A percentile compares a stretch with the other conserved stretches of the same genome.
Evolutionary conservation across 2,329 filamentous ascomycete species (phyloP).

Genomic region (Hirsutella minnesotensis): DNA sequence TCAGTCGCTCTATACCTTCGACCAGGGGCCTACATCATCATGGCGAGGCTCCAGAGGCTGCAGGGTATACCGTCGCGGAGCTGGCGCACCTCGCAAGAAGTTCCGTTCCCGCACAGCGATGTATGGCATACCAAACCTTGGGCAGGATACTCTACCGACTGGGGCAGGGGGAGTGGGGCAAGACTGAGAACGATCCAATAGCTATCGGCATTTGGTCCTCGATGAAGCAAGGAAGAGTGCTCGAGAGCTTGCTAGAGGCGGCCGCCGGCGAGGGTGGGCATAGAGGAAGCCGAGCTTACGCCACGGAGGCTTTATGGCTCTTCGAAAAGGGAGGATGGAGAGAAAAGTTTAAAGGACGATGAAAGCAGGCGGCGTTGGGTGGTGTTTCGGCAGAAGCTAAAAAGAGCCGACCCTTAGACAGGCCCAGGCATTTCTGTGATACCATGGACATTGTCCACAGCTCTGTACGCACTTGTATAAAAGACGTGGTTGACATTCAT

Average conservation of each 20-base stretch:
- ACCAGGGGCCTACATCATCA: constrained; percentile 86
- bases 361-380: no score
- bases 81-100: constrained; percentile 71
- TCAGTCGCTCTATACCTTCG: constrained; percentile 61
- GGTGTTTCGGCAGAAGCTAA: neutral
- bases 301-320: constrained; percentile 81
- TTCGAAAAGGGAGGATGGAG: constrained; percentile 62
- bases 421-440: no score
- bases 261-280: constrained; percentile 59
- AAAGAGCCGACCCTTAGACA: neutral
- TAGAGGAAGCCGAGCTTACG: constrained; percentile 71
- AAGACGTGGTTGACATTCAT: no score
- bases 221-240: constrained; percentile 62
- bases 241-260: constrained; percentile 68
- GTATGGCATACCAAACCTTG: constrained; percentile 82
- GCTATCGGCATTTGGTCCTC: constrained; percentile 75
- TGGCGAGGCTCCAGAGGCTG: constrained; percentile 80
- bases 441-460: no score
- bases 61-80: constrained; percentile 87
- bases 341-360: constrained; percentile 46
- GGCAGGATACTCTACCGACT: constrained; percentile 76
- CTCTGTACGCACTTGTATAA: no score
- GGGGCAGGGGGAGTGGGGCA: constrained; percentile 60
- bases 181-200: constrained; percentile 42
- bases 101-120: constrained; percentile 74